phyloP scores from a whole-genome alignment of 2,329 filamentous ascomycete genomes.

The Hypomyces perniciosus region DNA sequence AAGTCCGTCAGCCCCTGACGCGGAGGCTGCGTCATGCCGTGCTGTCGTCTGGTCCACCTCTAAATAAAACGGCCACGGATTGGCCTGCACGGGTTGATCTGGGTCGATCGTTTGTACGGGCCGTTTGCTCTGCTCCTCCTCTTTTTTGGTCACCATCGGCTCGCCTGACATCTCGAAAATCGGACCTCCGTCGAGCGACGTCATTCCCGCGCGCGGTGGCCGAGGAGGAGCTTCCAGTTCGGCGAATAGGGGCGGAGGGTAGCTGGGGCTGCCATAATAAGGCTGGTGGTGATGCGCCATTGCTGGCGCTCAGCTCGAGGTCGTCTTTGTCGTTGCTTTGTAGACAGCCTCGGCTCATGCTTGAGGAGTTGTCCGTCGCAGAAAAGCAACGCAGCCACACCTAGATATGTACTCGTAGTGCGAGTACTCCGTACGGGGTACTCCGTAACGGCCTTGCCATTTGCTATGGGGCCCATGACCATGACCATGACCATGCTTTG shows the following conservation, averaged over 20 bases:
- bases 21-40: not conserved
- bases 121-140: constrained; percentile 8
- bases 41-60: constrained; percentile 15
- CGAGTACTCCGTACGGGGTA: not conserved
- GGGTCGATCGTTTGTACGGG: constrained; percentile 3
- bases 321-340: no score
- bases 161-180: constrained; percentile 30
- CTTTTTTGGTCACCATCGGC: constrained; percentile 12
- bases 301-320: not conserved
- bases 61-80: constrained; percentile 27
- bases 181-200: constrained; percentile 18
- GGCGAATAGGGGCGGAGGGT: constrained; percentile 23
- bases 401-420: not conserved
- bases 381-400: not conserved
- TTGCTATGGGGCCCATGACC: not conserved
- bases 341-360: no score
- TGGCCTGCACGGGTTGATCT: constrained; percentile 15
- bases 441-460: not conserved
- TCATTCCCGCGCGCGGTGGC: constrained; percentile 13
- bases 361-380: no score
- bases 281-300: constrained; percentile 15
- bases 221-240: constrained; percentile 23
- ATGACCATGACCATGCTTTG: not conserved
- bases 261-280: constrained; percentile 4
- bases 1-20: constrained; percentile 6